Percentiles rank a stretch among this genome's conserved stretches.
Conservation (phyloP, 129 eudicot species). For the Escallonia rubra region DNA sequence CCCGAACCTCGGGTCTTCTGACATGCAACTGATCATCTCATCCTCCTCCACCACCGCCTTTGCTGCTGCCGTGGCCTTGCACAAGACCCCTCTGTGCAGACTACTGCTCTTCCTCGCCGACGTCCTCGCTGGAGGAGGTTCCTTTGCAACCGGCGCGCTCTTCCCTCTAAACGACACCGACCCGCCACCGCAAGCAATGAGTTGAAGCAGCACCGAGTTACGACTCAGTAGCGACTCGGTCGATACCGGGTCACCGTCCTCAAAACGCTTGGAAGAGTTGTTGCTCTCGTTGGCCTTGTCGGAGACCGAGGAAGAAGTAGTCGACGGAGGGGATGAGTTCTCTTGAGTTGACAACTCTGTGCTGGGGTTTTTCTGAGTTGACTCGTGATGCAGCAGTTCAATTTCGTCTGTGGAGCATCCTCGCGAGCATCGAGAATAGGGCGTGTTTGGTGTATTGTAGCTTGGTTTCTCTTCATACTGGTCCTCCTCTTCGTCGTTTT, state of each 20-base stretch:
- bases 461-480: conserved; percentile 44
- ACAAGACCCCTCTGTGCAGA: conserved; percentile 45
- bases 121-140: not conserved
- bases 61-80: conserved; percentile 32
- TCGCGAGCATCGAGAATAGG: conserved; percentile 35
- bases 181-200: conserved; percentile 78
- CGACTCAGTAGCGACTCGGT: conserved; percentile 41
- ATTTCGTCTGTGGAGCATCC: conserved; percentile 35
- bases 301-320: conserved; percentile 43
- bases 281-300: conserved; percentile 30
- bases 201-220: conserved; percentile 54
- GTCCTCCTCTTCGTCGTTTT: conserved; percentile 25
- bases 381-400: conserved; percentile 19
- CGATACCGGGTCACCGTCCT: conserved; percentile 47
- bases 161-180: conserved; percentile 49
- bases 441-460: conserved; percentile 30
- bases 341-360: conserved; percentile 16
- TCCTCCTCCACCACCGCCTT: conserved; percentile 33
- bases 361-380: conserved; percentile 16
- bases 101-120: conserved; percentile 47
- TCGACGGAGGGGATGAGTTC: conserved; percentile 42
- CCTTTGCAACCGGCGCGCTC: conserved; percentile 20
- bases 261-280: conserved; percentile 37
- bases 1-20: conserved; percentile 96
- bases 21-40: conserved; percentile 67